These are phyloP conservation scores for Fusarium mundagurra DNA, from an alignment of 2,329 filamentous ascomycete species.

Conservation along the genomic window DNA sequence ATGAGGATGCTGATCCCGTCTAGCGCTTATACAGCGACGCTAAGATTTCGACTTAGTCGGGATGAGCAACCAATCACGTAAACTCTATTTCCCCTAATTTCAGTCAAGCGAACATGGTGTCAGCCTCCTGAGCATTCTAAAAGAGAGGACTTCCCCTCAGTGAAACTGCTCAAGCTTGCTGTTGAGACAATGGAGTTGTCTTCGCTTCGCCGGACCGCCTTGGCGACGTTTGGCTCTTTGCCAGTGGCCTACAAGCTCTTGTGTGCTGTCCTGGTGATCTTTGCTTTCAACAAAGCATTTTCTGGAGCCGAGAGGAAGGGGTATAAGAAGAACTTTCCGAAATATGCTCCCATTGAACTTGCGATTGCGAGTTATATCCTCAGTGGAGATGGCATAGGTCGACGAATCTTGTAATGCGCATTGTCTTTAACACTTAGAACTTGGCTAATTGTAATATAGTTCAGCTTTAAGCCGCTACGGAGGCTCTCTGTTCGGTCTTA, in stretches of 20 bases:
- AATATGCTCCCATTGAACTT: constrained; percentile 23
- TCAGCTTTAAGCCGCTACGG: constrained; percentile 13
- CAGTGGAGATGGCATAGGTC: constrained; percentile 11
- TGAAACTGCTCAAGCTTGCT: neutral
- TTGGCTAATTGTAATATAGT: neutral
- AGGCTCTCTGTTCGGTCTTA: constrained; percentile 36
- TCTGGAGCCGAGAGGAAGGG: neutral
- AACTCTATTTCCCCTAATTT: neutral
- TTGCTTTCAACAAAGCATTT: neutral
- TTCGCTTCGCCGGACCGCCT: neutral
- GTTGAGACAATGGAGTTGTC: neutral
- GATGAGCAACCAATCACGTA: constrained; percentile 2
- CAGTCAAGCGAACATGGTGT: neutral
- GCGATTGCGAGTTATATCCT: constrained; percentile 20
- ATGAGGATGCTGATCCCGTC: neutral
- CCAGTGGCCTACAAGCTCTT: neutral
- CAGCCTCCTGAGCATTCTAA: neutral
- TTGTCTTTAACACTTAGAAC: neutral
- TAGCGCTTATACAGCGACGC: neutral
- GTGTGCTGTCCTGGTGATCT: neutral
- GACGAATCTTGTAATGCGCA: constrained; percentile 17
- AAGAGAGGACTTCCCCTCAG: neutral
- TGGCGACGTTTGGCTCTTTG: neutral
- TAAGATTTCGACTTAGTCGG: neutral
- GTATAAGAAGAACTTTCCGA: neutral